phyloP scores from a whole-genome alignment of 768 basidiomycete genomes.

The Collybiopsis confluens region DNA sequence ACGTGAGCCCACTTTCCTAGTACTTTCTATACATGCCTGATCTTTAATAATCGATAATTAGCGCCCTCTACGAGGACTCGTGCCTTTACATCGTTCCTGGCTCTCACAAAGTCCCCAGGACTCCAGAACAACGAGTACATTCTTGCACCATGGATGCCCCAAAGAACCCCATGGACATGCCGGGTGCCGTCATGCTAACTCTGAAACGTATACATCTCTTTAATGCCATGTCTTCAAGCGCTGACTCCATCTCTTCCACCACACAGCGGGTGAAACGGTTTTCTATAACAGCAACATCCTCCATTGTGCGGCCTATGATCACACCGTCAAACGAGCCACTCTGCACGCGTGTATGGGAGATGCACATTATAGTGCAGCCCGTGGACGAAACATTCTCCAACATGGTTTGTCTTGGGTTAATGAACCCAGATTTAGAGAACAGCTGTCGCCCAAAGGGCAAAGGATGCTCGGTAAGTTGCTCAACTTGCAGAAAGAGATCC shows the following conservation, averaged over 20 bases:
- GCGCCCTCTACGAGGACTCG: constrained; percentile 62
- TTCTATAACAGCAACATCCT: constrained; percentile 81
- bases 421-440: constrained; percentile 20
- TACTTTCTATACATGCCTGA: no score
- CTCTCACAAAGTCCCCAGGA: constrained; percentile 57
- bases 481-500: neutral
- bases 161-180: constrained; percentile 62
- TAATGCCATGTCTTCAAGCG: neutral
- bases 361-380: constrained; percentile 51
- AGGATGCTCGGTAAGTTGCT: constrained; percentile 5
- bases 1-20: no score
- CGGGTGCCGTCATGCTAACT: constrained; percentile 51
- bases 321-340: constrained; percentile 48
- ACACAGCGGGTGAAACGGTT: constrained; percentile 64
- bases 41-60: no score
- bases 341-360: constrained; percentile 70
- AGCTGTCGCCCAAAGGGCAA: constrained; percentile 6
- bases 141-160: constrained; percentile 52
- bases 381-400: constrained; percentile 72
- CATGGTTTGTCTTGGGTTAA: constrained; percentile 74
- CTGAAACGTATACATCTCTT: constrained; percentile 43
- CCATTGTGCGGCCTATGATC: constrained; percentile 65
- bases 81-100: constrained; percentile 71
- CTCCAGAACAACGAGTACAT: constrained; percentile 50
- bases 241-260: neutral